Percentiles rank a stretch among this genome's conserved stretches.
phyloP scores from a whole-genome alignment of 2,329 filamentous ascomycete genomes.

The Phaeosphaeriaceae sp. region DNA sequence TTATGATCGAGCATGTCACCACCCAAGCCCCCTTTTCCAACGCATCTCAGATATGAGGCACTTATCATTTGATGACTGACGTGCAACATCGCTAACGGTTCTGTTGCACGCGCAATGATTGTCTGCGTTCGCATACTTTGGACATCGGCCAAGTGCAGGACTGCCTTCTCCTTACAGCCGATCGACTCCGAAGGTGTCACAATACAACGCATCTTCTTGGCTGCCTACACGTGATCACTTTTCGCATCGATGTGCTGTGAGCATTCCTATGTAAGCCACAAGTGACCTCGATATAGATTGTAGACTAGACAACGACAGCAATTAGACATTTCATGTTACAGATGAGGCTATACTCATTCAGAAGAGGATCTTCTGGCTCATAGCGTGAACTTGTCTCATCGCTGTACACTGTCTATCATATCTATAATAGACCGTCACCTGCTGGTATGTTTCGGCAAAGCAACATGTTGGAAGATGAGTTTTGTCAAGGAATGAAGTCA shows the following conservation, averaged over 20 bases:
- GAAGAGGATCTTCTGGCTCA: no score
- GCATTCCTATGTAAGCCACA: slow-evolving; percentile 42
- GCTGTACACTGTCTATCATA: no score
- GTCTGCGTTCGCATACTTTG: slow-evolving; percentile 20
- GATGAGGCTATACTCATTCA: no score
- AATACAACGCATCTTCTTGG: slow-evolving; percentile 20
- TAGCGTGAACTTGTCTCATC: no score
- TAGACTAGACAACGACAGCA: slow-evolving; percentile 7
- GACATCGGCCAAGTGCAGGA: slow-evolving; percentile 23
- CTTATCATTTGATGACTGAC: slow-evolving; percentile 27
- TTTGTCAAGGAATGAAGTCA: no score
- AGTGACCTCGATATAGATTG: slow-evolving; percentile 13
- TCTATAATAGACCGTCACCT: no score
- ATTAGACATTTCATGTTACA: slow-evolving; percentile 5
- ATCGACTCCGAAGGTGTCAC: slow-evolving; percentile 29
- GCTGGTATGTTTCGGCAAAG: no score
- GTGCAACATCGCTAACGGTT: slow-evolving; percentile 35
- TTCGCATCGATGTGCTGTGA: slow-evolving; percentile 4
- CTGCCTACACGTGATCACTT: slow-evolving; percentile 23
- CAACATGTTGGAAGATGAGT: no score
- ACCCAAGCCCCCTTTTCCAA: slow-evolving; percentile 10
- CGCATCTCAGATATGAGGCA: slow-evolving; percentile 23
- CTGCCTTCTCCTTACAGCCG: slow-evolving; percentile 29
- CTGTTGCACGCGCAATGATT: slow-evolving; percentile 28
- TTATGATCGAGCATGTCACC: slow-evolving; percentile 9